Base-by-base conservation (phyloP, 2,329 filamentous ascomycete genomes). In the Penicillium hordei region DNA sequence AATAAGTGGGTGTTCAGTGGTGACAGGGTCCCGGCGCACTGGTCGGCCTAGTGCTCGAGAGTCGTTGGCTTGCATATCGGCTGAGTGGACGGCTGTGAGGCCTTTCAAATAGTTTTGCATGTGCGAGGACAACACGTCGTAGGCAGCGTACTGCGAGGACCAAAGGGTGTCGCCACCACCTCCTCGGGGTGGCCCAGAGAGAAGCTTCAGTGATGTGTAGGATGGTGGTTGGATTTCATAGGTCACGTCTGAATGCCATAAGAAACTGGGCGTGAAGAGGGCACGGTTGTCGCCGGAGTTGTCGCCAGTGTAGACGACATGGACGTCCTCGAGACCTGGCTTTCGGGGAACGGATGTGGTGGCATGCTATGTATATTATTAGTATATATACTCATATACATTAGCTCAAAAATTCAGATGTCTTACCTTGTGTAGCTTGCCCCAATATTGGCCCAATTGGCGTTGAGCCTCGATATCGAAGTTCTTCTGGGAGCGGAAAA, bases 21-120 rank as follows among this genome's bases (percentile, higher is more conserved):
- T 77, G 33, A 86, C 74, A 4, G 83, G 80, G 5, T 81, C 79
- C 12, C 81, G 79, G 27, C 81, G 78, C 4, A 83, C 80, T 9
- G 78, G 73, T 40, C 82, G 79, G n/a, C 82, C 81, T 17, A 79
- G 70, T 2, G 79, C 78, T 21, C 75, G 75, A 6, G 79, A 77
- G 33, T 80, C 81, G 33, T 79, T 76, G 13, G 80, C 82, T 72
- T 83, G 82, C 64, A 83, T 77, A 21, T 83, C 75, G 13, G 82
- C 81, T 0, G 81, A 82, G 68, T 85, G 82, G 0, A 83, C 64
- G 0, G 83, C 84, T 0, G 81, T 84, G 48, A 86, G 72, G n/a
- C 76, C 75, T 63, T 84, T 82, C 17, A 86, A 79, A 61, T 84
- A 85, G 59, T 77, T 82, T 65, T 86, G 83, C 79, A 85, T 84